Evolutionary conservation across 1,284 basidiomycete genomes (phyloP), one percentile per base, ranked within the genome.

Genomic region (Ceratobasidium sp.): DNA sequence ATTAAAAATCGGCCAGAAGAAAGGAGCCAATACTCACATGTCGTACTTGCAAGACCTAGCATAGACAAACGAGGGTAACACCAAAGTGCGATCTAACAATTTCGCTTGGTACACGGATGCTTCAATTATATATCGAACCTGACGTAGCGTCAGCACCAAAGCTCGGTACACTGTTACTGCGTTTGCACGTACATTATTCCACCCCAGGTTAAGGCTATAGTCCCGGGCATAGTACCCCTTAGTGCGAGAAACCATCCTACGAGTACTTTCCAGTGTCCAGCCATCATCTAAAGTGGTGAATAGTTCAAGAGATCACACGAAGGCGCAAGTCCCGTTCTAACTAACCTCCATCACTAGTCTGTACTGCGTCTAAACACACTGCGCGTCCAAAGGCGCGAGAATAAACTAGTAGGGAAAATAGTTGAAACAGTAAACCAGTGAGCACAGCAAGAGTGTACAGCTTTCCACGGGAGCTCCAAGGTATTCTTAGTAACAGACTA

Each of bases 141-240:
- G 14, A 19, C 16, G 16, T 54, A 3, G 39, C 6, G n/a, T 74
- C n/a, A 53, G 24, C 41, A 49, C 9, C 62, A 51, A 46, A 8
- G 34, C 34, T 22, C 37, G 31, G 31, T n/a, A 51, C 34, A 37
- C 9, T 37, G 9, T n/a, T 41, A 13, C 7, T 51, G 13, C 13
- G 4, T 16, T 27, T 46, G 11, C 8, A 46, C 75, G 29, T 49
- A 76, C 75, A 62, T 76, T 76, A 48, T 76, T 76, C 75, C 75
- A 76, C 7, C 75, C 75, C 6, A 76, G 43, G 27, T 64, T 58
- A 29, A 76, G 41, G 16, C 74, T 69, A 49, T 68, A 76, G 31
- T 76, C 75, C 9, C 75, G 49, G 1, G 75, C 73, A 37, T 74
- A 76, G 64, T 69, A 76, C 7, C 75, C 75, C n/a, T 69, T 74